phyloP scores from a whole-genome alignment of 2,329 filamentous ascomycete species.

The Aspergillus japonicus region DNA sequence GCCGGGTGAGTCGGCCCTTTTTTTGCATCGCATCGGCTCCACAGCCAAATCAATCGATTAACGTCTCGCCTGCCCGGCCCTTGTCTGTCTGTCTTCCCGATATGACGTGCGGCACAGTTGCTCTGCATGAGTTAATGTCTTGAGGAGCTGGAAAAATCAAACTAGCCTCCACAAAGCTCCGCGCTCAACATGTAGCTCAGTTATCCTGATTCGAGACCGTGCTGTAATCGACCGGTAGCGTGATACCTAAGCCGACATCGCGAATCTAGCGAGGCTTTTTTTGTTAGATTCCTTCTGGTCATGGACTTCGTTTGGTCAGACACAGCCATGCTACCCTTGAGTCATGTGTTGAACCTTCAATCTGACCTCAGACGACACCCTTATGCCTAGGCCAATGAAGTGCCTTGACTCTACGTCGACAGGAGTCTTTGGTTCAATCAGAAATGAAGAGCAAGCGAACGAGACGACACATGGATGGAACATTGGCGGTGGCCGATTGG shows the following conservation, averaged over 20 bases:
- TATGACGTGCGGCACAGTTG: constrained; percentile 19
- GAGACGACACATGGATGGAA: background rate
- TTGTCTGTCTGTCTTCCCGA: constrained; percentile 6
- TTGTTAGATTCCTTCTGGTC: too few relatives aligned
- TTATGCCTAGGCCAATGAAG: too few relatives aligned
- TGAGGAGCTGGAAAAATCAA: background rate
- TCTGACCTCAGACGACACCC: background rate
- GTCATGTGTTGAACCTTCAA: background rate
- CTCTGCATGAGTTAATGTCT: constrained; percentile 10
- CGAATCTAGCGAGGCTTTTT: too few relatives aligned
- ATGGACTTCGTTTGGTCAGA: background rate
- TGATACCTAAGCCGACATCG: too few relatives aligned
- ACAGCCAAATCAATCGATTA: background rate
- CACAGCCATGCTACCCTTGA: background rate
- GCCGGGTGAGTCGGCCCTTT: background rate
- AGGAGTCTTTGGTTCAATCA: background rate
- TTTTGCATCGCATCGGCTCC: background rate
- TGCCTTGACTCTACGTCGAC: too few relatives aligned
- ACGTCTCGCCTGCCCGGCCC: background rate
- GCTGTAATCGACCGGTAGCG: too few relatives aligned
- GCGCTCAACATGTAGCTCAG: background rate
- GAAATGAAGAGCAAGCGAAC: background rate
- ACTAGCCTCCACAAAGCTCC: background rate
- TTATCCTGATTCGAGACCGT: too few relatives aligned
- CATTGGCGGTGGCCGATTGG: background rate